Base-by-base conservation (phyloP, 2,329 filamentous ascomycete genomes). In the Aspergillus candidus region DNA sequence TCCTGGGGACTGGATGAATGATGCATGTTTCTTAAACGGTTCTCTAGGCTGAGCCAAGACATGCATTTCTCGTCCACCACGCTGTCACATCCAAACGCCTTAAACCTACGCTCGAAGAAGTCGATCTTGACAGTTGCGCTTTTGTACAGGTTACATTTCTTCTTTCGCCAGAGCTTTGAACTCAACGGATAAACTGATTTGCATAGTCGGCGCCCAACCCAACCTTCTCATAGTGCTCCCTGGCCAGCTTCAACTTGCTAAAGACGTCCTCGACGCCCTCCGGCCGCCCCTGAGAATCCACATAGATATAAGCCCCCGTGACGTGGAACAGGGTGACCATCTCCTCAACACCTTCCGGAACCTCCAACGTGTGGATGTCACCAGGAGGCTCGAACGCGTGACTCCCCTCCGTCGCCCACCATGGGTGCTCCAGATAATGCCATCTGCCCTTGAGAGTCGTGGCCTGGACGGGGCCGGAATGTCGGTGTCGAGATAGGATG, bases 401-500 rank as follows among this genome's bases (percentile, higher is more conserved):
- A 3, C 64, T 56, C 4, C 63, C 63, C 39, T 66, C 59, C 1
- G 51, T 55, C 0, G 63, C 64, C 64, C 61, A 67, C 62, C 63
- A 66, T 0, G 53, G 50, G 34, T 67, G 62, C 44, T 67, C 63
- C 3, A 67, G 56, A 35, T 67, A 66, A 41, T 66, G 63, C 64
- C 62, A 66, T 14, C 57, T 52, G 1, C 62, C 63, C 14, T 51
- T 46, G 3, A 66, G 52, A 3, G 58, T 54, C 0, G 60, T 61
- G 3, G 63, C 63, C 30, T 66, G 63, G 0, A 66, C 63, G 3
- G 56, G 53, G 8, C 63, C 62, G 1, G 62, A 55, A 35, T 65
- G 63, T 1, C 61, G 55, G 32, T 66, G 63, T 2, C 63, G 55
- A 0, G 62, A 65, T 32, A 64, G 55, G 14, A 67, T 65, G 8